Conservation (phyloP, 257 asterid species). For the Solanum commersonii region DNA sequence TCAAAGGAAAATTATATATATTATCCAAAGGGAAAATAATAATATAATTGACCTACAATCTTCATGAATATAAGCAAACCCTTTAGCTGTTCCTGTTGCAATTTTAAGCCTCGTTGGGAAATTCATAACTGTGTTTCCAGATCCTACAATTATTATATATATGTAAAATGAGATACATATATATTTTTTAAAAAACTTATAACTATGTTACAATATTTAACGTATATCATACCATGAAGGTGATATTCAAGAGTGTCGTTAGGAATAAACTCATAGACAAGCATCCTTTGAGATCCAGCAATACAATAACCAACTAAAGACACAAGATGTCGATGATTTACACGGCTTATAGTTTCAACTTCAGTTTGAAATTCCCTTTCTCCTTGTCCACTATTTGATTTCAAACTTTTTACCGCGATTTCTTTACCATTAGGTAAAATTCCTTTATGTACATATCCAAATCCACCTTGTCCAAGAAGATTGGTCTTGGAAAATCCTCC, state of each 20-base stretch:
- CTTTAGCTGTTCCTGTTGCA: slow-evolving; percentile 85
- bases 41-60: slow-evolving; percentile 39
- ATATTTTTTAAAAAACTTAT: too few relatives aligned
- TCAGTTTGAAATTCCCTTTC: slow-evolving; percentile 9
- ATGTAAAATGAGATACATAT: background rate
- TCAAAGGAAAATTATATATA: too few relatives aligned
- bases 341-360: background rate
- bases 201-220: background rate
- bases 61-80: slow-evolving; percentile 82
- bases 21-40: background rate
- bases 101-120: slow-evolving; percentile 69
- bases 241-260: background rate
- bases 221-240: background rate
- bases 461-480: slow-evolving; percentile 14
- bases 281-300: background rate
- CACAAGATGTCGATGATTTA: background rate
- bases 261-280: background rate
- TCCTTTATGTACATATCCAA: slow-evolving; percentile 15
- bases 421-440: slow-evolving; percentile 9
- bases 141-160: slow-evolving; percentile 28
- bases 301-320: slow-evolving; percentile 1
- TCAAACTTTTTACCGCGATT: slow-evolving; percentile 3
- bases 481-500: slow-evolving; percentile 2
- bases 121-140: slow-evolving; percentile 54
- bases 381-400: slow-evolving; percentile 10